These are phyloP conservation scores for Solanum hybrid DNA, from an alignment of 305 asterid genomes.

Conservation along the genomic window DNA sequence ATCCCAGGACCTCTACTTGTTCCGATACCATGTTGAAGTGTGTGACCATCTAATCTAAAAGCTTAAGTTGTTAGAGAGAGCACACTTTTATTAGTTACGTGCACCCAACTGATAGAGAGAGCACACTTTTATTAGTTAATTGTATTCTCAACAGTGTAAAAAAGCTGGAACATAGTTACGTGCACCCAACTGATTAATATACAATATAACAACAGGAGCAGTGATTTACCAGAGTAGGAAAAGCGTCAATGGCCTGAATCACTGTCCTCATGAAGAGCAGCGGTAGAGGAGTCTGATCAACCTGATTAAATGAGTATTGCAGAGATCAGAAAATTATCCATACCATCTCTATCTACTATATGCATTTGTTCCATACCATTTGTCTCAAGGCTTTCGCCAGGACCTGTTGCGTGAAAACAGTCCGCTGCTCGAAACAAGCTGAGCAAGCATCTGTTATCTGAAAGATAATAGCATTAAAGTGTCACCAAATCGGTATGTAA, in stretches of 20 bases:
- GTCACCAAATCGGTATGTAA: neutral
- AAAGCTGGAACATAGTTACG: neutral
- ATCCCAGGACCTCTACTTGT: neutral
- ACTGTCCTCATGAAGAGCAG: conserved; percentile 95
- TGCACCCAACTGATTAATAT: neutral
- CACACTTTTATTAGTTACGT: neutral
- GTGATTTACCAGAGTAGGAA: conserved; percentile 74
- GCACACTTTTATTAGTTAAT: neutral
- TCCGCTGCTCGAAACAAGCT: conserved; percentile 98
- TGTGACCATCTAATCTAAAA: neutral
- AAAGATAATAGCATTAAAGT: conserved; percentile 7
- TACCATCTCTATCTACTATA: neutral
- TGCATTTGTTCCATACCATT: conserved; percentile 52
- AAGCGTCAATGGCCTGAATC: conserved; percentile 96
- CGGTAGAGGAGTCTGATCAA: conserved; percentile 86
- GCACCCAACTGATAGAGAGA: neutral
- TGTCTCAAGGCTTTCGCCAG: conserved; percentile 74
- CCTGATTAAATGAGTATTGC: conserved; percentile 34
- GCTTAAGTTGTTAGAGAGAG: neutral
- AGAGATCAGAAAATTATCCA: conserved; percentile 14
- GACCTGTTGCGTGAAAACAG: conserved; percentile 96
- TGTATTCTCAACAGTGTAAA: neutral
- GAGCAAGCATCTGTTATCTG: conserved; percentile 97
- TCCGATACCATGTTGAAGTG: neutral
- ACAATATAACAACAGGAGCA: neutral